Base-by-base conservation (phyloP, 331 rosid species). In the Erythrophleum ivorense region DNA sequence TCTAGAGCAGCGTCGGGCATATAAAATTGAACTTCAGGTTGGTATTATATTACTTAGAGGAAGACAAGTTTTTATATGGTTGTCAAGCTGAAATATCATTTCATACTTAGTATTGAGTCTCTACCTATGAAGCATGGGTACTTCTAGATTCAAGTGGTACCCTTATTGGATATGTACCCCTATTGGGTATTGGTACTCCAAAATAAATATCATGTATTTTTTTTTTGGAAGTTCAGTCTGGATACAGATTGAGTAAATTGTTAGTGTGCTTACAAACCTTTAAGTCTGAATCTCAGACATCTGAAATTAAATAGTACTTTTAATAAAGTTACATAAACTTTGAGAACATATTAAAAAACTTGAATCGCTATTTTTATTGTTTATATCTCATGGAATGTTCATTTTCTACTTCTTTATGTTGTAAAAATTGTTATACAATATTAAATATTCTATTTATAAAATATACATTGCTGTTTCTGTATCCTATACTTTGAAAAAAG, bases 21-120 rank as follows among this genome's bases (percentile, higher is more conserved):
- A 88, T 89, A 96, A 96, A 89, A 88, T 91, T 24, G 99, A 96
- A 87, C 95, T 96, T 78, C 99, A 96, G 97, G 99, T 96, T 83
- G 84, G 59, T 79, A 46, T 77, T 87, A 53, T 71, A 67, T 86
- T 76, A 15, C 54, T 80, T 21, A 38, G 68, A 78, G 64, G 81
- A 70, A 50, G 34, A 36, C 75, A 73, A 58, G 6, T 66, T 79
- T 46, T 77, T 77, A 68, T 80, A 43, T 67, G 14, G 18, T 73
- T 71, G n/a, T n/a, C n/a, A 77, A 67, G 80, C 77, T 66, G 73
- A 84, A 75, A 78, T 67, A 67, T 76, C 60, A 69, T 57, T 63
- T 18, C 60, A 78, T 73, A 36, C 68, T 69, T n/a, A 60, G 50
- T 45, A 53, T 52, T 72, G 70, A 49, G 73, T 75, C 33, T 36